Conservation (phyloP, 192 early-diverging fungal genomes). For the Mortierella claussenii region DNA sequence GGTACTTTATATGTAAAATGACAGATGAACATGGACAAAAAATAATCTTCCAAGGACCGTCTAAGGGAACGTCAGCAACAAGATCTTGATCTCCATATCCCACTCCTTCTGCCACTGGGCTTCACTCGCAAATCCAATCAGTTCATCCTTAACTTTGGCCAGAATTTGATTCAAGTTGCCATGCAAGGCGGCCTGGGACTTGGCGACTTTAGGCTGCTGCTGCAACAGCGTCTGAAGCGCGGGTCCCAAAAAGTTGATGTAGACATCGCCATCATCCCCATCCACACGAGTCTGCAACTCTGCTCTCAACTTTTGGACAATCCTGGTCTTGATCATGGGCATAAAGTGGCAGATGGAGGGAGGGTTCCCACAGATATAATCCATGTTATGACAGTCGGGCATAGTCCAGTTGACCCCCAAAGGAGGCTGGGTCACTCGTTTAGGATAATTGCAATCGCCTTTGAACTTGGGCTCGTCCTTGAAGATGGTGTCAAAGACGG, state of each 20-base stretch:
- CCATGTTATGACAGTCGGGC: conserved; percentile 62
- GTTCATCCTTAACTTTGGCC: conserved; percentile 6
- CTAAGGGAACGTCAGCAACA: conserved; percentile 33
- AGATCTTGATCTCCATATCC: conserved; percentile 44
- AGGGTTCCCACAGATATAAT: conserved; percentile 72
- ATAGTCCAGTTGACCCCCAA: conserved; percentile 61
- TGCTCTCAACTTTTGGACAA: conserved; percentile 13
- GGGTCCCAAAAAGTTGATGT: conserved; percentile 26
- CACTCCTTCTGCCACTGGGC: conserved; percentile 23
- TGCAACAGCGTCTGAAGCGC: conserved; percentile 15
- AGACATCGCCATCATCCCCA: conserved; percentile 39
- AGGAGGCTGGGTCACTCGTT: conserved; percentile 56
- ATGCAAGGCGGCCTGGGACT: conserved; percentile 9
- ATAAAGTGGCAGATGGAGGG: conserved; percentile 70
- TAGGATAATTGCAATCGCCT: conserved; percentile 66
- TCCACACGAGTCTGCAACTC: background rate
- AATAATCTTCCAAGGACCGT: no score
- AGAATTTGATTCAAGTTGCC: conserved; percentile 38
- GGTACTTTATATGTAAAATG: no score
- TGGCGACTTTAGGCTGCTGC: background rate
- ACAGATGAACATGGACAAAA: no score
- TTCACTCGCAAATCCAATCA: background rate
- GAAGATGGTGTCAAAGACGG: conserved; percentile 57
- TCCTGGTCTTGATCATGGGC: conserved; percentile 53
- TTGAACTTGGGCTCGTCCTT: conserved; percentile 59